Conservation (phyloP, 108 stramenopile genomes). For the Fragilariopsis cylindrus region DNA sequence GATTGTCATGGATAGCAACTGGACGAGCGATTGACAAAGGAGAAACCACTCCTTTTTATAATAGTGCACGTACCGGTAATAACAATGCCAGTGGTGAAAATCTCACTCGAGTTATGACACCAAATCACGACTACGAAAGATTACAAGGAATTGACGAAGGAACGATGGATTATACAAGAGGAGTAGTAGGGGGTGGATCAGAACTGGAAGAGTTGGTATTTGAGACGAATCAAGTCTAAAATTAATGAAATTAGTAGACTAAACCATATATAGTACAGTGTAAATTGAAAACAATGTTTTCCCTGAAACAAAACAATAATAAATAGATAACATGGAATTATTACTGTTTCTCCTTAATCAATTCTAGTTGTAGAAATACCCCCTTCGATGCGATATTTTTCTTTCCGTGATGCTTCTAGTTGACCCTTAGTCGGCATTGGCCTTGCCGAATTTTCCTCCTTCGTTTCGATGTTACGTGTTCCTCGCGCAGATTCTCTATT, state of each 20-base stretch:
- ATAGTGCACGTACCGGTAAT: background rate
- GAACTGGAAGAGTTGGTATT: constrained; percentile 28
- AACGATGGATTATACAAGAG: background rate
- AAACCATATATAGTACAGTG: no score
- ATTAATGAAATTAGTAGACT: background rate
- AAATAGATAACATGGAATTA: no score
- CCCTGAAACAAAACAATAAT: no score
- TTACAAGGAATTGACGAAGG: constrained; percentile 2
- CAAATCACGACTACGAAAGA: constrained; percentile 27
- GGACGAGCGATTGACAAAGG: background rate
- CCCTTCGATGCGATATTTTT: no score
- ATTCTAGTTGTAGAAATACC: no score
- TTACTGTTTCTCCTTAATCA: no score
- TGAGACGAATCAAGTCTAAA: constrained; percentile 32
- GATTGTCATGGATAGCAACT: constrained; percentile 20
- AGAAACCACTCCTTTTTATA: background rate
- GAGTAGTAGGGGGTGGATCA: background rate
- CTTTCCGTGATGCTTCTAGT: no score
- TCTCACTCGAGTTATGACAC: constrained; percentile 5
- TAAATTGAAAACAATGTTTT: no score
- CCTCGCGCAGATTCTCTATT: no score
- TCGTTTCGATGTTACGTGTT: no score
- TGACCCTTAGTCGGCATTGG: no score
- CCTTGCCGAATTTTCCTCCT: no score
- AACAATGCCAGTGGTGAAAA: background rate